These are phyloP conservation scores for Fusarium domesticum DNA, from an alignment of 2,329 filamentous ascomycete species.

Conservation along the genomic window DNA sequence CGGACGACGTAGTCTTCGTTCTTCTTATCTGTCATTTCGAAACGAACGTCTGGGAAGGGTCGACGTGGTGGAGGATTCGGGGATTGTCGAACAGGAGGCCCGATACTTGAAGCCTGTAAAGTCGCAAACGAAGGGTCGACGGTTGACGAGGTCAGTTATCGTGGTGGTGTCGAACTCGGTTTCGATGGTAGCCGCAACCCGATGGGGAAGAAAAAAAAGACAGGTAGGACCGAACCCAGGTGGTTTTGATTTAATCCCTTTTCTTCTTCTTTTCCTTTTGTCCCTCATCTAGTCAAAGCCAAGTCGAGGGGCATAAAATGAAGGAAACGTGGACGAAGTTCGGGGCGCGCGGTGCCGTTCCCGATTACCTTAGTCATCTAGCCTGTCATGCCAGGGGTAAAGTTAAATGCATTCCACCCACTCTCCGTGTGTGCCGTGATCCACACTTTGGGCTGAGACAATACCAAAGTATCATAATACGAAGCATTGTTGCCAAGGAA, in stretches of 20 bases:
- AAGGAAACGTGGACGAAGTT: slow-evolving; percentile 21
- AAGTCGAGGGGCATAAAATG: slow-evolving; percentile 18
- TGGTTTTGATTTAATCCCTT: no score
- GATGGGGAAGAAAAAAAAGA: no score
- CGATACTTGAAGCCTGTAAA: background rate
- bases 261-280: slow-evolving; percentile 7
- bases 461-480: background rate
- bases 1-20: slow-evolving; percentile 76
- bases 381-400: slow-evolving; percentile 8
- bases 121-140: background rate
- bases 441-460: background rate
- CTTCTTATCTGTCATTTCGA: slow-evolving; percentile 79
- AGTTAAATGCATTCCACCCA: background rate
- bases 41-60: slow-evolving; percentile 27
- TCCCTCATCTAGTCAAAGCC: slow-evolving; percentile 18
- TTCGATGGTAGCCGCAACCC: no score
- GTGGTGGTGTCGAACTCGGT: no score
- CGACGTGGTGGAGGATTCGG: slow-evolving; percentile 9
- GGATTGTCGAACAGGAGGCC: background rate
- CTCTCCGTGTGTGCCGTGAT: background rate
- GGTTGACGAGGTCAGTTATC: background rate
- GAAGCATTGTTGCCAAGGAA: background rate
- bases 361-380: slow-evolving; percentile 19
- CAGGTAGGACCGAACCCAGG: no score
- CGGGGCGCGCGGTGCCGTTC: slow-evolving; percentile 1